Base-by-base conservation (phyloP, 1,284 basidiomycete genomes). In the Moniliella sp. region DNA sequence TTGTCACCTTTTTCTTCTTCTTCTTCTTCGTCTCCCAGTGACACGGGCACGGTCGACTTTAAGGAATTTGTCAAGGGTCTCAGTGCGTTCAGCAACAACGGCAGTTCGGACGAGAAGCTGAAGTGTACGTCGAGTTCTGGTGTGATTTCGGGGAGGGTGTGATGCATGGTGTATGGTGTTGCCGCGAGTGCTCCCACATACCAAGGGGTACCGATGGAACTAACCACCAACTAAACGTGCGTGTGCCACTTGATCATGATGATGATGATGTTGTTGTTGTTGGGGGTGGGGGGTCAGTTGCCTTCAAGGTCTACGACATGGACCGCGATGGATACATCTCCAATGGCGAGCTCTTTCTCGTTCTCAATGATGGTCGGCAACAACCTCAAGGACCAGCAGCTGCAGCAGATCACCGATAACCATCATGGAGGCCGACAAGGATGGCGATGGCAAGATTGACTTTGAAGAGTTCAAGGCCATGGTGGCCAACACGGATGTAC, bases 311-410 rank as follows among this genome's bases (percentile, higher is more conserved):
- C 31, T 97, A 97, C 57, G 91, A 97, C 61, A 83, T 97, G 65
- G 88, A 97, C 60, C 71, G 88, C 31, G 88, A 97, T 56, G 84
- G 83, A 1, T 88, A 67, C 63, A 97, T 97, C 59, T 91, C 83
- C n/a, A 97, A 97, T 57, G 91, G 88, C 36, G 88, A 97, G 64
- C 71, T 97, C 28, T 97, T 94, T 66, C 67, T 99, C 32, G 88
- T 99, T 25, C 67, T 99, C 43, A 99, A 94, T 97, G 82, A 99
- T 99, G 88, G 91, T 97, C 27, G 88, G 88, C 19, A 94, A 81
- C 62, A 97, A 97, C 63, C 66, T 94, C 52, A 94, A 97, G 78
- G 91, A 99, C 63, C 81, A 91, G 61, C 91, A 97, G 67, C 65
- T 97, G 44, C 91, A 99, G 63, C 88, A 97, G 64, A 99, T 99